Evolutionary conservation across 257 asterid genomes (phyloP), one percentile per base, ranked within the genome.

Genomic region (Solanum pimpinellifolium): DNA sequence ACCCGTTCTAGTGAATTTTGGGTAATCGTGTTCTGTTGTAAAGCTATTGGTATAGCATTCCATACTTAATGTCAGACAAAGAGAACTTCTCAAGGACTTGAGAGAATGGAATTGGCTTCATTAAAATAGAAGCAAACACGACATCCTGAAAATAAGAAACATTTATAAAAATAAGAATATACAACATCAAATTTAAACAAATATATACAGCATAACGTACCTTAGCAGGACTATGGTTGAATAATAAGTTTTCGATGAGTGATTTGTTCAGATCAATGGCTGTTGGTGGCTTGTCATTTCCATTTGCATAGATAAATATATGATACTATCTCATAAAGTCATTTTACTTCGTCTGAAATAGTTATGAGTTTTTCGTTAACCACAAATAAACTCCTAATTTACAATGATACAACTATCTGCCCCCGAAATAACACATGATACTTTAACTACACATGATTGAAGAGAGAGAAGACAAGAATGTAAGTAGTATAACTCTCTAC

Each of bases 191-290:
- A 12, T 66, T 41, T 29, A 37, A 82, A 33, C 5, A 60, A n/a
- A 62, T 52, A 52, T 52, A 52, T 52, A 52, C 59, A 72, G 37
- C n/a, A 72, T 9, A 72, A 49, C 72, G 73, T 92, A 97, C 99
- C 99, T 97, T 97, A 87, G 95, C 37, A 46, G 99, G 98, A 85
- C 98, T 94, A 87, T 94, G 98, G 93, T 97, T 97, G 91, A 97
- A 97, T 76, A 97, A 86, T 89, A 97, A 88, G 88, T 96, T 98
- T 93, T 86, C 95, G 88, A 93, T 73, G 59, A 96, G 91, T 76
- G 96, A 90, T 90, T 96, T 97, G 89, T 97, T 94, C 66, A 95
- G 91, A 88, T 95, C 95, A 77, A 97, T 96, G 81, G 98, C 98
- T 59, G 99, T 95, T 86, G 99, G 99, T 80, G 98, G 89, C 86